phyloP scores from a whole-genome alignment of 129 eudicot species.

The Arctium minus region DNA sequence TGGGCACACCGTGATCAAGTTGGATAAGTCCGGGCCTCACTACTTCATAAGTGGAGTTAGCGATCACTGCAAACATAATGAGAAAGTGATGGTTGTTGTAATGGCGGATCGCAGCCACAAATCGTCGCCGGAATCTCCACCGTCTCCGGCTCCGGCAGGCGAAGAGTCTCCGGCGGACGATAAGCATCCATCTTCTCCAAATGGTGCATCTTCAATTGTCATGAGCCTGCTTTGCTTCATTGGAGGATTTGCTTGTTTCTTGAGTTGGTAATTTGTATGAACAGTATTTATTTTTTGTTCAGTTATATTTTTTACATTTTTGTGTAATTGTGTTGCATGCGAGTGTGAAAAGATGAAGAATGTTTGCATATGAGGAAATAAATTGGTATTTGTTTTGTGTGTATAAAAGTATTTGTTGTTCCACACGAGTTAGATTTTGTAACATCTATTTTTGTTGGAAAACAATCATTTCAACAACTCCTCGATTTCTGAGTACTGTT shows the following conservation, averaged over 20 bases:
- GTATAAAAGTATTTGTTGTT: background rate
- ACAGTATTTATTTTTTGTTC: background rate
- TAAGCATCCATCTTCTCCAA: conserved; percentile 37
- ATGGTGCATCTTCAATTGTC: conserved; percentile 35
- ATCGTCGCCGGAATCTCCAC: conserved; percentile 25
- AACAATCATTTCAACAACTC: background rate
- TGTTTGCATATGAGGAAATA: conserved; percentile 28
- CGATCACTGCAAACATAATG: conserved; percentile 30
- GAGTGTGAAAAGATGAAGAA: conserved; percentile 16
- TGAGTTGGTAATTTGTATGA: conserved; percentile 26
- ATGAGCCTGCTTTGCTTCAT: conserved; percentile 27
- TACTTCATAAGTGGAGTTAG: conserved; percentile 43
- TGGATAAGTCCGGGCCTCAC: conserved; percentile 32
- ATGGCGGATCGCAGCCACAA: conserved; percentile 46
- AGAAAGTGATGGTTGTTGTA: conserved; percentile 33
- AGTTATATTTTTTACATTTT: background rate
- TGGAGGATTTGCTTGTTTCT: conserved; percentile 43
- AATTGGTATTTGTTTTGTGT: conserved; percentile 14
- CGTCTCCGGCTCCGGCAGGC: conserved; percentile 36
- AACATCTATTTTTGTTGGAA: background rate
- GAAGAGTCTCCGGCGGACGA: conserved; percentile 28
- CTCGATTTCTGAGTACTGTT: background rate
- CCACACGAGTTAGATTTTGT: background rate
- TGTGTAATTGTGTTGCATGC: conserved; percentile 1
- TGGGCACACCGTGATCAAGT: conserved; percentile 29